These are phyloP conservation scores for Nemania sp. DNA, from an alignment of 2,329 filamentous ascomycete species.

Conservation along the genomic window DNA sequence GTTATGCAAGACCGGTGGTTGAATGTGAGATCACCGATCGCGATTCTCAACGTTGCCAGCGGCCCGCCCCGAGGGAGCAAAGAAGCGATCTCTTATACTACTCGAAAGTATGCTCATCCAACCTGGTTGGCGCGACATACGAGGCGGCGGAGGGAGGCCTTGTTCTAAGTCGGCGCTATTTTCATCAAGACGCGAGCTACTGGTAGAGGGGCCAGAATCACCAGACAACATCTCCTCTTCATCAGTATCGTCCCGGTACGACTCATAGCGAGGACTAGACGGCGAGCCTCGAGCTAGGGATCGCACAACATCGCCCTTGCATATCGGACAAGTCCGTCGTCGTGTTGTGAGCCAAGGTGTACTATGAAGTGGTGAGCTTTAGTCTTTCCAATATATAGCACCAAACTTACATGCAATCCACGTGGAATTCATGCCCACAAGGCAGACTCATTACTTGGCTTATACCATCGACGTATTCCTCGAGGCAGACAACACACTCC, in stretches of 20 bases:
- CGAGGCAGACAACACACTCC: constrained; percentile 95
- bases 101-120: constrained; percentile 57
- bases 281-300: constrained; percentile 68
- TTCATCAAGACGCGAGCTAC: constrained; percentile 39
- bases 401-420: constrained; percentile 91
- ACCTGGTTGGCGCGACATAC: constrained; percentile 47
- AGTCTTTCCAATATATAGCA: constrained; percentile 19
- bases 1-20: constrained; percentile 31
- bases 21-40: constrained; percentile 30
- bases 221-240: constrained; percentile 50
- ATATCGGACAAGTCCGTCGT: constrained; percentile 96
- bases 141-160: constrained; percentile 51
- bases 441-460: constrained; percentile 97
- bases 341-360: constrained; percentile 97
- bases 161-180: constrained; percentile 59
- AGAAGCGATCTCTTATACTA: constrained; percentile 45
- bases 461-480: constrained; percentile 95
- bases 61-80: constrained; percentile 24
- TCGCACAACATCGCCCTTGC: constrained; percentile 94
- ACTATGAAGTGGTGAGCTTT: constrained; percentile 60
- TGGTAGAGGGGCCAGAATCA: constrained; percentile 43
- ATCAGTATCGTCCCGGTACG: constrained; percentile 66
- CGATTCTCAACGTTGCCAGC: constrained; percentile 26
- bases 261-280: constrained; percentile 65
- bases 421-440: constrained; percentile 98